Conservation (phyloP, 2,329 filamentous ascomycete genomes). For the Exophiala sideris region DNA sequence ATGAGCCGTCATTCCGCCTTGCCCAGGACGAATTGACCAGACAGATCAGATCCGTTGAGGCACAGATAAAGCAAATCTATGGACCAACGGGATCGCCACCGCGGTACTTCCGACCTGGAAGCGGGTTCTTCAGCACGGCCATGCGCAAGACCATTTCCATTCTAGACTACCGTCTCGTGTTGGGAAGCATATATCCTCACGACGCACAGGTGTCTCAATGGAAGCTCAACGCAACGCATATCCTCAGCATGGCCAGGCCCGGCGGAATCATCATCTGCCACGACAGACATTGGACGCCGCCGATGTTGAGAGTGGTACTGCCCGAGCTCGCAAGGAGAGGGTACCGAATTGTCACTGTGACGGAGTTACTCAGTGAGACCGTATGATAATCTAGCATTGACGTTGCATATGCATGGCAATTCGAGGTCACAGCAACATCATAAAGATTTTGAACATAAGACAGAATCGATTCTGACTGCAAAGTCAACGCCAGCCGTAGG, state of each 20-base stretch:
- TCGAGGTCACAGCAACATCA: not conserved
- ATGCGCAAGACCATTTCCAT: slow-evolving; percentile 62
- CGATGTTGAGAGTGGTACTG: slow-evolving; percentile 71
- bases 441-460: not conserved
- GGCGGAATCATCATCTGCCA: slow-evolving; percentile 84
- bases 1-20: slow-evolving; percentile 69
- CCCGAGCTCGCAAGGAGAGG: slow-evolving; percentile 67
- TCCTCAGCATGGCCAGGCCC: slow-evolving; percentile 73
- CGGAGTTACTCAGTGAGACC: slow-evolving; percentile 55
- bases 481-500: no score
- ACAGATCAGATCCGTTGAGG: slow-evolving; percentile 65
- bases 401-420: slow-evolving; percentile 13
- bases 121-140: slow-evolving; percentile 71
- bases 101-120: slow-evolving; percentile 78
- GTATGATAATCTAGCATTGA: no score
- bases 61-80: slow-evolving; percentile 58
- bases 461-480: not conserved
- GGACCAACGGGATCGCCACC: slow-evolving; percentile 38
- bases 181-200: slow-evolving; percentile 84
- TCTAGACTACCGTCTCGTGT: slow-evolving; percentile 68
- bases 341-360: slow-evolving; percentile 69
- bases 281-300: slow-evolving; percentile 78
- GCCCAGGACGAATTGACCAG: slow-evolving; percentile 55
- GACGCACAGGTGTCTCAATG: slow-evolving; percentile 77
- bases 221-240: slow-evolving; percentile 69